Conservation (phyloP, 805 yeast genomes). For the Candida xiaguanensis region DNA sequence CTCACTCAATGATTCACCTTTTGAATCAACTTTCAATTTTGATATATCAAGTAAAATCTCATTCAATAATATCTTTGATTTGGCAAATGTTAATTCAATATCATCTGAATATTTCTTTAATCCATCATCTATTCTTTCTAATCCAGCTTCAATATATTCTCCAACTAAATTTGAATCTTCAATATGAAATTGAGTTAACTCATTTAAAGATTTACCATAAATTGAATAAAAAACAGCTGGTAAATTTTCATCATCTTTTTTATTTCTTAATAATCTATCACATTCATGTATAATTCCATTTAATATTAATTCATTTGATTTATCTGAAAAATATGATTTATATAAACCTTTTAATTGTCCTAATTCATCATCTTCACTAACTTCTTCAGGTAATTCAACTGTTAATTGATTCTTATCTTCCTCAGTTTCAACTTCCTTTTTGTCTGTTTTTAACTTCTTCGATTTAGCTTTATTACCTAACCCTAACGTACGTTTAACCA, state of each 20-base stretch:
- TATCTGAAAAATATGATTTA: conserved; percentile 57
- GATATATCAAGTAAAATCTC: conserved; percentile 59
- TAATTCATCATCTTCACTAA: conserved; percentile 75
- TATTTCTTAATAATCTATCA: conserved; percentile 66
- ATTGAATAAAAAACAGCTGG: conserved; percentile 62
- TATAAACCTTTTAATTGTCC: conserved; percentile 73
- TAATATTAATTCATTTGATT: conserved; percentile 59
- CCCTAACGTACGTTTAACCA: conserved; percentile 37
- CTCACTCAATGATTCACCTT: conserved; percentile 30
- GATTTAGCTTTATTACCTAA: conserved; percentile 46
- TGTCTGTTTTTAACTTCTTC: conserved; percentile 36
- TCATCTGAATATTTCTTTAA: conserved; percentile 46
- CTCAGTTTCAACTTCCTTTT: conserved; percentile 6
- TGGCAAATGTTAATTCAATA: conserved; percentile 46
- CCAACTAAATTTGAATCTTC: conserved; percentile 31
- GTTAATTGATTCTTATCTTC: conserved; percentile 24
- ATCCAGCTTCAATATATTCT: conserved; percentile 65
- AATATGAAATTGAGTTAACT: conserved; percentile 54
- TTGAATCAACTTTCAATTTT: conserved; percentile 29
- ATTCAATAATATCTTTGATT: conserved; percentile 51
- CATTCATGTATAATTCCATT: conserved; percentile 93
- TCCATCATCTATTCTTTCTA: conserved; percentile 67
- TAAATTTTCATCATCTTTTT: conserved; percentile 13
- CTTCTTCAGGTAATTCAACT: conserved; percentile 67
- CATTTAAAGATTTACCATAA: conserved; percentile 70